Percentiles rank a stretch among this genome's conserved stretches.
These are phyloP conservation scores for Pulicaria dysenterica DNA, from an alignment of 129 eudicot genomes.

Conservation along the genomic window DNA sequence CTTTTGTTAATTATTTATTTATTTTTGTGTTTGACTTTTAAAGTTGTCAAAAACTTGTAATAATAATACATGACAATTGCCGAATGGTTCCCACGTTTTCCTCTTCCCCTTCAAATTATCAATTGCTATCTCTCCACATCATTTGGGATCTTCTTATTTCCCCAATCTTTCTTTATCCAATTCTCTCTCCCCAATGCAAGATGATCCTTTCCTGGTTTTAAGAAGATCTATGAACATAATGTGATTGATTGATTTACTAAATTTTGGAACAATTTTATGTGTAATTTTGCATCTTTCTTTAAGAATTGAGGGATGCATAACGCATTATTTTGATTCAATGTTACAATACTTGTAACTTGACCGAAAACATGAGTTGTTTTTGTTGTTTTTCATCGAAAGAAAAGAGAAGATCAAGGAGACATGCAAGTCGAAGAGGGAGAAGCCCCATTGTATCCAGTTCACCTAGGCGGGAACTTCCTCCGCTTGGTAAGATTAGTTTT, in stretches of 20 bases:
- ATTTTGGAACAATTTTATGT: not conserved
- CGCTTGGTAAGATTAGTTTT: not conserved
- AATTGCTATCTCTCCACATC: slow-evolving; percentile 23
- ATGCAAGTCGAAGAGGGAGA: slow-evolving; percentile 31
- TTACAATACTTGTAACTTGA: not conserved
- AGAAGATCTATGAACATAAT: not conserved
- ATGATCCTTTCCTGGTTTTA: not conserved
- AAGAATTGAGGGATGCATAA: slow-evolving; percentile 20
- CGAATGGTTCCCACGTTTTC: slow-evolving; percentile 41
- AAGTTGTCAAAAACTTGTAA: slow-evolving; percentile 2
- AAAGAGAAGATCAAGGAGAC: slow-evolving; percentile 46
- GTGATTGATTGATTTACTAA: not conserved
- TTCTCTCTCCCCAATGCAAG: slow-evolving; percentile 9
- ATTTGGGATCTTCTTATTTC: slow-evolving; percentile 25
- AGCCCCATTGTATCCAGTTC: slow-evolving; percentile 18
- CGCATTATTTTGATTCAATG: slow-evolving; percentile 13
- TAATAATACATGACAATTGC: slow-evolving; percentile 17
- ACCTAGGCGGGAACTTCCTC: not conserved
- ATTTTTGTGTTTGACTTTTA: slow-evolving; percentile 12
- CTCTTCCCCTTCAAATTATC: slow-evolving; percentile 36
- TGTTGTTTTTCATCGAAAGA: slow-evolving; percentile 67
- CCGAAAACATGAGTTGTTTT: slow-evolving; percentile 60
- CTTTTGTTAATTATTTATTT: too few relatives aligned
- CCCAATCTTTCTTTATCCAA: slow-evolving; percentile 15
- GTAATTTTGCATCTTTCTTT: slow-evolving; percentile 1